Evolutionary conservation across 306 rosid species (phyloP).

Genomic region (Cucumis hystrix): DNA sequence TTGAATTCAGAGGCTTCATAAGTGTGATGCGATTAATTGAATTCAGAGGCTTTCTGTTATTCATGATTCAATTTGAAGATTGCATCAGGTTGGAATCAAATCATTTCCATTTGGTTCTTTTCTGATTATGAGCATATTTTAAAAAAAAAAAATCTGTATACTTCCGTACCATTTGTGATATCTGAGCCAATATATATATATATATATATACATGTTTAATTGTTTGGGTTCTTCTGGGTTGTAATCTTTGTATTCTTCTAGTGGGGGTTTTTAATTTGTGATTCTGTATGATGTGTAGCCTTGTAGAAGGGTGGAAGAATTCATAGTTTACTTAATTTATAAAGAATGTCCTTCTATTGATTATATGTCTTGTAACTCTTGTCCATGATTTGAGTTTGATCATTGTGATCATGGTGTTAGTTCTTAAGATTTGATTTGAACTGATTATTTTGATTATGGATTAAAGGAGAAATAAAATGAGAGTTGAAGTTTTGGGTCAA

Average conservation of each 20-base stretch:
- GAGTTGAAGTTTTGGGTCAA: not conserved
- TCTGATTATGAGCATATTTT: not conserved
- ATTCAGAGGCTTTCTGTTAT: not conserved
- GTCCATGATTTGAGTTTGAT: not conserved
- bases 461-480: not conserved
- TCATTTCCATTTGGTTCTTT: not conserved
- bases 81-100: not conserved
- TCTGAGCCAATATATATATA: constrained; percentile 1
- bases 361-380: not conserved
- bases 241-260: constrained; percentile 5
- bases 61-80: not conserved
- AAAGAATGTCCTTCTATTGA: not conserved
- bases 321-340: not conserved
- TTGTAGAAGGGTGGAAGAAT: not conserved
- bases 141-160: not conserved
- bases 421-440: not conserved
- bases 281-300: not conserved
- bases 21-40: constrained; percentile 72
- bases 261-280: not conserved
- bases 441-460: not conserved
- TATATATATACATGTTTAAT: not conserved
- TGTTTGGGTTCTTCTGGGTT: constrained; percentile 9
- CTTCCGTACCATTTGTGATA: constrained; percentile 2
- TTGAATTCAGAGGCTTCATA: constrained; percentile 21
- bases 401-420: not conserved